These are phyloP conservation scores for Styphnolobium japonicum DNA, from an alignment of 306 rosid genomes.

Conservation along the genomic window DNA sequence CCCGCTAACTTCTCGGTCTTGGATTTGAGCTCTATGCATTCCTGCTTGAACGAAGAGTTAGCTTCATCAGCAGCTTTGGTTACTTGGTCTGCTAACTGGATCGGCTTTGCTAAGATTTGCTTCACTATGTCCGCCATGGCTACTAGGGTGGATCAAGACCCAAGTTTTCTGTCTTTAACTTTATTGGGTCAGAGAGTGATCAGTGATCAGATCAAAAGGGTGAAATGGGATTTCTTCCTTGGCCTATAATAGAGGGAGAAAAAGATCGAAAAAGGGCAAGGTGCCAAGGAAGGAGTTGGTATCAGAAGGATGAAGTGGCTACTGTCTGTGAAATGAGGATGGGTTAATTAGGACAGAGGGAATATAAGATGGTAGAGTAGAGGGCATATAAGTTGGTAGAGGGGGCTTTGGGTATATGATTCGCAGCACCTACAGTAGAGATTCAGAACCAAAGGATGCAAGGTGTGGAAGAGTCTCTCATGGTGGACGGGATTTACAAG, in stretches of 20 bases:
- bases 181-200: not conserved
- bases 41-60: slow-evolving; percentile 58
- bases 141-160: slow-evolving; percentile 22
- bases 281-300: too few relatives aligned
- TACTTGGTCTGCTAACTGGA: slow-evolving; percentile 80
- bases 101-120: slow-evolving; percentile 67
- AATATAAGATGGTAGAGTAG: not conserved
- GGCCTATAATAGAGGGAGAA: not conserved
- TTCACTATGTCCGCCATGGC: slow-evolving; percentile 83
- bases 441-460: not conserved
- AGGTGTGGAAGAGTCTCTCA: not conserved
- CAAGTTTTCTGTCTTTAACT: not conserved
- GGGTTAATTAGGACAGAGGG: not conserved
- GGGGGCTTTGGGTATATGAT: not conserved
- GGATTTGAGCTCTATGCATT: slow-evolving; percentile 63
- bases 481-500: slow-evolving; percentile 23
- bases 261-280: too few relatives aligned
- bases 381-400: too few relatives aligned
- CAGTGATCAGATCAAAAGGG: slow-evolving; percentile 14
- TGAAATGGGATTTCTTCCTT: not conserved
- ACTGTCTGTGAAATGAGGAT: not conserved
- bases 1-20: slow-evolving; percentile 76
- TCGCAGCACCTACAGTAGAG: not conserved
- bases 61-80: slow-evolving; percentile 72
- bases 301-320: too few relatives aligned